Conservation (phyloP, 2,329 filamentous ascomycete species). For the Tolypocladium sp. region DNA sequence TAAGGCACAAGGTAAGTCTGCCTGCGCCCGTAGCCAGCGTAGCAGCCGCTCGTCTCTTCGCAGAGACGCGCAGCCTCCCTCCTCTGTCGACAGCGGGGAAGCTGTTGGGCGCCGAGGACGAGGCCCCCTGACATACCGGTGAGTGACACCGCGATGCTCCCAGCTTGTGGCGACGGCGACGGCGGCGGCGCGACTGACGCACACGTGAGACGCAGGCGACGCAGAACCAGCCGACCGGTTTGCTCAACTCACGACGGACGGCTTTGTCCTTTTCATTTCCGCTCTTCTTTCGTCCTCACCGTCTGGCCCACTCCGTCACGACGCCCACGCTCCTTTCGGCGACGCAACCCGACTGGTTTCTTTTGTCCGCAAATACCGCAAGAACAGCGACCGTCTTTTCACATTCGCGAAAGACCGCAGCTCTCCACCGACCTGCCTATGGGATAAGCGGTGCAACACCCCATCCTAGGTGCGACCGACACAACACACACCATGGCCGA, state of each 20-base stretch:
- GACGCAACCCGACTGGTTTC: neutral
- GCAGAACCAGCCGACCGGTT: too few relatives aligned
- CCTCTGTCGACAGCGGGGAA: neutral
- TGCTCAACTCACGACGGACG: neutral
- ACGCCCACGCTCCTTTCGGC: neutral
- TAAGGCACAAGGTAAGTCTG: constrained; percentile 3
- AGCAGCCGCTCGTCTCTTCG: neutral
- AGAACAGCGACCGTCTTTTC: neutral
- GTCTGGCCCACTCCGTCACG: neutral
- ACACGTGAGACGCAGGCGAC: neutral
- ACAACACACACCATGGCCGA: constrained; percentile 37
- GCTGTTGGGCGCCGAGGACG: neutral
- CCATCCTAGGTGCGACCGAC: neutral
- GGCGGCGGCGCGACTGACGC: neutral
- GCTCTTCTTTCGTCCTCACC: neutral
- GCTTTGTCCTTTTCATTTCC: neutral
- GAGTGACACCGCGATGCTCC: neutral
- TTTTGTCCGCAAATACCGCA: too few relatives aligned
- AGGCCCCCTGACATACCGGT: neutral
- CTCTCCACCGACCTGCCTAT: neutral
- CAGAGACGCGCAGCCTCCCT: neutral
- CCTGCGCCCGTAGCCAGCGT: neutral
- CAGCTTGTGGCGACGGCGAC: neutral
- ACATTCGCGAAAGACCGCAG: neutral
- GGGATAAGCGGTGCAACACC: neutral